phyloP scores from a whole-genome alignment of 106 monocot species.

The Dendrobium nobile region DNA sequence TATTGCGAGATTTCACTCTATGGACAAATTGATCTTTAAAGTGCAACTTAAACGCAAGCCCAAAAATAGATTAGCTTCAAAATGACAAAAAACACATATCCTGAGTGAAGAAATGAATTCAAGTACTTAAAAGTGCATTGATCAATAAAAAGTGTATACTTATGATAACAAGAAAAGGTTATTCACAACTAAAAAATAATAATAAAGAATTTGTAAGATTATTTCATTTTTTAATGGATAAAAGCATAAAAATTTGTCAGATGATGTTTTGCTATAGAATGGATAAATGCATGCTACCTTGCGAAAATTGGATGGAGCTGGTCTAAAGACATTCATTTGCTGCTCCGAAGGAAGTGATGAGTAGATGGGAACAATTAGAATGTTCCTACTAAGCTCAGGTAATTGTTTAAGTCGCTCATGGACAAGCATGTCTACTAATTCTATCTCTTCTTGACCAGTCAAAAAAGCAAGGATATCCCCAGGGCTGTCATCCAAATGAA shows the following conservation, averaged over 20 bases:
- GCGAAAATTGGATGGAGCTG: conserved; percentile 60
- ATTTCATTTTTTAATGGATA: not conserved
- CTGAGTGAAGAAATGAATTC: not conserved
- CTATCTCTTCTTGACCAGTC: conserved; percentile 98
- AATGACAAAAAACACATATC: not conserved
- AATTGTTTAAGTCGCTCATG: conserved; percentile 52
- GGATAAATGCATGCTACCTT: conserved; percentile 37
- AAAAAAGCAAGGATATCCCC: conserved; percentile 97
- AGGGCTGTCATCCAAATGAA: conserved; percentile 72
- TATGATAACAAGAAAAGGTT: not conserved
- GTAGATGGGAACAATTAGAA: conserved; percentile 71
- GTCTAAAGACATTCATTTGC: conserved; percentile 91
- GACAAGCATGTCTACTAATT: conserved; percentile 82
- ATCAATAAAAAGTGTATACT: not conserved
- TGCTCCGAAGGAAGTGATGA: conserved; percentile 92
- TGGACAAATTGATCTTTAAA: too few species aligned
- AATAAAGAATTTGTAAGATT: not conserved
- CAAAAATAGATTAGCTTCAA: not conserved
- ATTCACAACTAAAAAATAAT: not conserved
- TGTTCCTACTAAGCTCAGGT: conserved; percentile 45
- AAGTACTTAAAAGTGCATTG: not conserved
- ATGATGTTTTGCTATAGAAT: not conserved
- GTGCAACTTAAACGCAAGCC: not conserved
- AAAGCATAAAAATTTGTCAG: not conserved
- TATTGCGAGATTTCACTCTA: not conserved